Base-by-base conservation (phyloP, 768 basidiomycete genomes). In the Mycena capillaripes region DNA sequence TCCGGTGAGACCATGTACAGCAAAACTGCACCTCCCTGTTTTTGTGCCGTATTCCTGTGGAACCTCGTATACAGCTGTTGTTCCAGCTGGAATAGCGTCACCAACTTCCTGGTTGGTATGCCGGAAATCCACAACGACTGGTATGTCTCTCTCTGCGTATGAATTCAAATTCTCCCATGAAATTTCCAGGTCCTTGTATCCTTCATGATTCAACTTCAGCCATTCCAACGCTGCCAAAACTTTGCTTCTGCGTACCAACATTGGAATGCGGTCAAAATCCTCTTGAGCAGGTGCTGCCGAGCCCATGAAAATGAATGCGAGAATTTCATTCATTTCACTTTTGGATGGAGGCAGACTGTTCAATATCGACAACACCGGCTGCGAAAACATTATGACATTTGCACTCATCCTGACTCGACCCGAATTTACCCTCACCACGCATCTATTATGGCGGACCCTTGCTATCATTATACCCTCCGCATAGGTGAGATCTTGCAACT, bases 1-100 rank as follows among this genome's bases (percentile, higher is more conserved):
- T 2, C 70, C 78, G 8, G 79, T 81, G 0, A 87, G 21, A 12
- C 84, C 82, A 71, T 84, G 82, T 0, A 87, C 83, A 19, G 78
- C 66, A 66, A 86, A 85, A 0, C 84, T 77, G 73, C 85, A 86
- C 0, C 34, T 36, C 9, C 82, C 84, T 0, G 61, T 46, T 27
- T 71, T 69, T 0, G 70, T 75, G 1, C 83, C 63, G 10, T 73
- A 40, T 11, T 79, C 70, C 0, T 64, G 52, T 0, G 73, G 63
- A 5, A 19, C 17, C 32, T 78, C 75, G 7, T 38, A 38, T 2
- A 68, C 52, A 2, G 50, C 38, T 4, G 38, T 36, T 32, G 52
- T 19, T 0, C 36, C 53, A 14, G 50, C 25, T 4, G 57, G 57
- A 12, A 58, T 21, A 3, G 34, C 30, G 16, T 58, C 21, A 38